Percentiles rank a stretch among this genome's conserved stretches.
Evolutionary conservation across 495 filamentous ascomycete species (phyloP).

Genomic region (Aspergillus conjunctus): DNA sequence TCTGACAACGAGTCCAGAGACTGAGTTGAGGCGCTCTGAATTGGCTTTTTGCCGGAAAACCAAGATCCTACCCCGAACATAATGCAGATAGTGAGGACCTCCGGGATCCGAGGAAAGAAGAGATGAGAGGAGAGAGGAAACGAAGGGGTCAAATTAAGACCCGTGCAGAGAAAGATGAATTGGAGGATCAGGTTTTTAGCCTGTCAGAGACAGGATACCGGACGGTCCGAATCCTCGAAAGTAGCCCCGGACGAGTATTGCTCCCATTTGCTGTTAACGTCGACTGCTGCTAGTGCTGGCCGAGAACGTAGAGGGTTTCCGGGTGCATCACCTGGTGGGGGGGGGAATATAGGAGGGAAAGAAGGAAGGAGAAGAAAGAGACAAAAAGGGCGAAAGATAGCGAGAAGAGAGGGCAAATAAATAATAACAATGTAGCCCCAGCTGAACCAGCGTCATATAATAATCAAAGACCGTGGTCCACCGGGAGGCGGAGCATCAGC

Average conservation of each 20-base stretch:
- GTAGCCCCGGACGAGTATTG: constrained; percentile 32
- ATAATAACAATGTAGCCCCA: not conserved
- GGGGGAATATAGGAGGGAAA: constrained; percentile 9
- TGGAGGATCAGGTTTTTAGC: constrained; percentile 10
- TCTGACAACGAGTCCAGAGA: constrained; percentile 62
- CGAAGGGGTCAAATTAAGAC: constrained; percentile 3
- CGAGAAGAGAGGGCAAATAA: constrained; percentile 8
- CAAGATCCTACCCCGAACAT: constrained; percentile 57
- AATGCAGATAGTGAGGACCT: constrained; percentile 9
- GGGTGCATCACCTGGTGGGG: constrained; percentile 27
- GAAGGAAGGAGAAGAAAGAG: constrained; percentile 25
- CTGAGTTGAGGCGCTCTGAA: constrained; percentile 51
- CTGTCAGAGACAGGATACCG: constrained; percentile 22
- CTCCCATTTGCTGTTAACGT: constrained; percentile 26
- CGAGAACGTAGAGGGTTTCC: constrained; percentile 24
- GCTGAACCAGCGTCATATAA: not conserved
- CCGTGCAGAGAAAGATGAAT: constrained; percentile 7
- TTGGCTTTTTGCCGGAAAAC: constrained; percentile 58
- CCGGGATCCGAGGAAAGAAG: not conserved
- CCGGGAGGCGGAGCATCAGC: constrained; percentile 24
- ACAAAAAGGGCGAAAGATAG: constrained; percentile 14
- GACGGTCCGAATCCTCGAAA: constrained; percentile 25
- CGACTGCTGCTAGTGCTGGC: not conserved
- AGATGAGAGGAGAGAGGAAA: constrained; percentile 4
- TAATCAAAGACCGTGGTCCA: constrained; percentile 7